These are phyloP conservation scores for Leccinum fallax DNA, from an alignment of 1,284 basidiomycete species.

Conservation along the genomic window DNA sequence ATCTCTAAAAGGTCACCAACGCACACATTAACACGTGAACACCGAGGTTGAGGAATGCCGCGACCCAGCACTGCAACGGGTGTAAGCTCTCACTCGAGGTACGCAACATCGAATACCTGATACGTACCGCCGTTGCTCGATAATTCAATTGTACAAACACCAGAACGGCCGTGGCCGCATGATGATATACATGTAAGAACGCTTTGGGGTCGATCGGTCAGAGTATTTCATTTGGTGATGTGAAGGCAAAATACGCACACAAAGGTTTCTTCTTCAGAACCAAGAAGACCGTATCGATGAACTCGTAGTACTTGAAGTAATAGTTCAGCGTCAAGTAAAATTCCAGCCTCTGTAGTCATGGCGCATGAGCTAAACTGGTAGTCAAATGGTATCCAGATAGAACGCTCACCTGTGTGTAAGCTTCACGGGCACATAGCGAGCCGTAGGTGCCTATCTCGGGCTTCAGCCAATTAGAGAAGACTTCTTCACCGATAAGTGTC, in stretches of 20 bases:
- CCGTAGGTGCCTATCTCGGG: constrained; percentile 75
- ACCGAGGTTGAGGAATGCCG: constrained; percentile 86
- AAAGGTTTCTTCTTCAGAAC: constrained; percentile 96
- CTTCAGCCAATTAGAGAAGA: constrained; percentile 73
- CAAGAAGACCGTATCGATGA: constrained; percentile 95
- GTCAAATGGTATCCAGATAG: constrained; percentile 7
- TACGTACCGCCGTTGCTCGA: constrained; percentile 76
- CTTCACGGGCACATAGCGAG: constrained; percentile 71
- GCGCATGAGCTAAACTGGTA: constrained; percentile 7
- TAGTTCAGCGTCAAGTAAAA: constrained; percentile 98
- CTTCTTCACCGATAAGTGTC: constrained; percentile 84
- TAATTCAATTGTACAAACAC: constrained; percentile 94
- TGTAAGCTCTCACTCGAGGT: background rate
- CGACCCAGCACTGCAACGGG: constrained; percentile 81
- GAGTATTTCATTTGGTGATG: background rate
- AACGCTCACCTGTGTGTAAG: constrained; percentile 80
- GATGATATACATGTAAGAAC: constrained; percentile 97
- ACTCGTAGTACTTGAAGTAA: constrained; percentile 91
- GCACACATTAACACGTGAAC: constrained; percentile 98
- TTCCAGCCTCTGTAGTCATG: constrained; percentile 63
- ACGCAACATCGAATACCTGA: background rate
- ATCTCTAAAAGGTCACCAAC: constrained; percentile 29
- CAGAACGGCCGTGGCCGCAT: constrained; percentile 91
- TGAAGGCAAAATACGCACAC: constrained; percentile 49
- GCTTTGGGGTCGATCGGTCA: constrained; percentile 45